A percentile compares a stretch with the other conserved stretches of the same genome.
Conservation (phyloP, 257 asterid genomes). For the Penstemon eatonii region DNA sequence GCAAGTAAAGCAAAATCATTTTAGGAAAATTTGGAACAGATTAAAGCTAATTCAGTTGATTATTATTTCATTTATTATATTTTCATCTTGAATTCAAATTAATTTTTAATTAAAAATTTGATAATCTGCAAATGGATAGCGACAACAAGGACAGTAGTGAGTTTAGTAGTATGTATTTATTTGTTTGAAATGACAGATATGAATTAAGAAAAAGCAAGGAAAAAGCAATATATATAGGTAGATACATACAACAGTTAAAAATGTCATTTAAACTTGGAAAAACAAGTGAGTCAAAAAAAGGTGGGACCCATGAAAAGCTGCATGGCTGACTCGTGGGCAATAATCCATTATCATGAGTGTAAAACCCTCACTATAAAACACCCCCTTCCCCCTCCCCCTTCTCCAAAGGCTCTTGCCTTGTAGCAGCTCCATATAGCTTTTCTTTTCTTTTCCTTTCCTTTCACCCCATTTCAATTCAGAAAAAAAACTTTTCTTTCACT, state of each 20-base stretch:
- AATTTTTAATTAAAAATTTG: too few relatives aligned
- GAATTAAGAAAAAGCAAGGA: background rate
- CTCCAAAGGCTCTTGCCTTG: too few relatives aligned
- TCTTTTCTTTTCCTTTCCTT: too few relatives aligned
- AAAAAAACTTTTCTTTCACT: background rate
- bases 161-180: background rate
- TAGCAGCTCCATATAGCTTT: too few relatives aligned
- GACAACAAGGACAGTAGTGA: background rate
- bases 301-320: conserved; percentile 28
- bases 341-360: conserved; percentile 16
- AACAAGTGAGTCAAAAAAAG: conserved; percentile 3
- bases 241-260: background rate
- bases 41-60: too few relatives aligned
- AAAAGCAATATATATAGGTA: background rate
- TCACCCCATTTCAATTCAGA: too few relatives aligned
- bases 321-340: conserved; percentile 44
- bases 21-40: too few relatives aligned
- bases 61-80: too few relatives aligned
- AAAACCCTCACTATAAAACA: conserved; percentile 30
- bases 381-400: background rate
- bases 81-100: too few relatives aligned
- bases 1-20: too few relatives aligned
- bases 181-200: too few relatives aligned
- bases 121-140: background rate
- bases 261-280: background rate